Evolutionary conservation across 2,329 filamentous ascomycete species (phyloP).

Genomic region (Remersonia thermophila): DNA sequence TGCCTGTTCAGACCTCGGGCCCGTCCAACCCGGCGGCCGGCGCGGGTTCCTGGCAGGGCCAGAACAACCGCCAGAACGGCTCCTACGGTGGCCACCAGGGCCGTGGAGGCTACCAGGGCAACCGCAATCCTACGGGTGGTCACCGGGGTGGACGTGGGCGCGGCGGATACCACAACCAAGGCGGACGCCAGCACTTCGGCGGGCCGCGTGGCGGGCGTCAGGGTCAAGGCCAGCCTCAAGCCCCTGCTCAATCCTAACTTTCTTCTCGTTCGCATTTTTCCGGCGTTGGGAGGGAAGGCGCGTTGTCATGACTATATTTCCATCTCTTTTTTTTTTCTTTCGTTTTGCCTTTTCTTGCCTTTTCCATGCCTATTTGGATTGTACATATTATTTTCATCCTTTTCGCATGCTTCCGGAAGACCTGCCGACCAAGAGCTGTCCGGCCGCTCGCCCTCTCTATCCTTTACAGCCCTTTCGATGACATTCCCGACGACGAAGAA

Average conservation of each 20-base stretch:
- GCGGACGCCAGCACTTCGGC: slow-evolving; percentile 21
- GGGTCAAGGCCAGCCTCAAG: slow-evolving; percentile 14
- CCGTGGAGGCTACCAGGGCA: slow-evolving; percentile 29
- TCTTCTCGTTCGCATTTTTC: background rate
- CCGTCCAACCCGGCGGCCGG: slow-evolving; percentile 6
- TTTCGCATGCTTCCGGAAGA: slow-evolving; percentile 3
- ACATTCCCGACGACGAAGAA: too few species aligned
- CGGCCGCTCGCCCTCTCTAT: background rate
- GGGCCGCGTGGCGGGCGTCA: slow-evolving; percentile 19
- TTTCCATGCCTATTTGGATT: too few species aligned
- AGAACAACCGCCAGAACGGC: slow-evolving; percentile 28
- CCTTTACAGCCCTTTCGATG: too few species aligned
- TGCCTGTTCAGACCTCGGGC: slow-evolving; percentile 6
- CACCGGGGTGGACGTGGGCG: slow-evolving; percentile 24
- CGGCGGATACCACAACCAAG: slow-evolving; percentile 20
- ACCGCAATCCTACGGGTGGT: slow-evolving; percentile 24
- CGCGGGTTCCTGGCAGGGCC: slow-evolving; percentile 30
- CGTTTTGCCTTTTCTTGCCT: slow-evolving; percentile 3
- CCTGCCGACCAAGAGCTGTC: slow-evolving; percentile 1
- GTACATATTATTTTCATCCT: slow-evolving; percentile 16
- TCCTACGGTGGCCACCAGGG: slow-evolving; percentile 13
- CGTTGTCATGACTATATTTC: slow-evolving; percentile 8
- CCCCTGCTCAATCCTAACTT: slow-evolving; percentile 14
- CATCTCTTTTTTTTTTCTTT: slow-evolving; percentile 4
- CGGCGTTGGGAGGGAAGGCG: background rate